Percentiles rank a stretch among this genome's conserved stretches.
Evolutionary conservation across 2,329 filamentous ascomycete genomes (phyloP).

Genomic region (Dactylellina drechsleri): DNA sequence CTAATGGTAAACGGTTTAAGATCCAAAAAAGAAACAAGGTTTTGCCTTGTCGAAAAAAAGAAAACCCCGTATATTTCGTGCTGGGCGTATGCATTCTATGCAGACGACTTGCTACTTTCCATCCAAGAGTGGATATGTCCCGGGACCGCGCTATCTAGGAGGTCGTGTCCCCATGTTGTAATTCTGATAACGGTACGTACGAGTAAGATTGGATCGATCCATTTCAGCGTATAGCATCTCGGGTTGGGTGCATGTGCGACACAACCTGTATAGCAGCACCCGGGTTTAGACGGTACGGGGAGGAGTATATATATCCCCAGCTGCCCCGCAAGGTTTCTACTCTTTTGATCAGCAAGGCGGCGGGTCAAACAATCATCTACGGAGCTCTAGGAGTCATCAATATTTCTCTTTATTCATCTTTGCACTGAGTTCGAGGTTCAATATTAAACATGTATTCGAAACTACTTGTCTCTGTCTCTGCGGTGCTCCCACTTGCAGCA

Average conservation of each 20-base stretch:
- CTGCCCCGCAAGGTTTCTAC: slow-evolving; percentile 2
- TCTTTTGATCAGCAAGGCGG: not conserved
- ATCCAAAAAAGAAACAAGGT: too few species aligned
- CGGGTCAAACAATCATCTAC: not conserved
- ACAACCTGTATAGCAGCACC: not conserved
- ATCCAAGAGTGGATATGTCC: slow-evolving; percentile 1
- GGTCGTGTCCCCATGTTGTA: slow-evolving; percentile 1
- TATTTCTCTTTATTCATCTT: not conserved
- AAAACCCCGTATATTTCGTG: not conserved
- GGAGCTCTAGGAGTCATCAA: not conserved
- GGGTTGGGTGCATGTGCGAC: slow-evolving; percentile 5
- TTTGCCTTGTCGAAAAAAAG: not conserved
- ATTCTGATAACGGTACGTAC: not conserved
- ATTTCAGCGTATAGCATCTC: slow-evolving; percentile 7
- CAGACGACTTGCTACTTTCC: not conserved
- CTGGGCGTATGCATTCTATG: slow-evolving; percentile 1
- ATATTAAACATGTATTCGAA: slow-evolving; percentile 30
- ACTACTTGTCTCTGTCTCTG: slow-evolving; percentile 22
- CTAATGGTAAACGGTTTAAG: not conserved
- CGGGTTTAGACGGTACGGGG: not conserved
- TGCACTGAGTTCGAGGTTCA: not conserved
- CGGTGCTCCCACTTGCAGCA: slow-evolving; percentile 16
- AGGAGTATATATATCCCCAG: slow-evolving; percentile 11
- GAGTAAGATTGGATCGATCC: not conserved
- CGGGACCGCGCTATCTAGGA: slow-evolving; percentile 8